Percentiles rank a stretch among this genome's conserved stretches.
Evolutionary conservation across 139 green algal genomes (phyloP).

Genomic region (Astrephomene gubernaculifera): DNA sequence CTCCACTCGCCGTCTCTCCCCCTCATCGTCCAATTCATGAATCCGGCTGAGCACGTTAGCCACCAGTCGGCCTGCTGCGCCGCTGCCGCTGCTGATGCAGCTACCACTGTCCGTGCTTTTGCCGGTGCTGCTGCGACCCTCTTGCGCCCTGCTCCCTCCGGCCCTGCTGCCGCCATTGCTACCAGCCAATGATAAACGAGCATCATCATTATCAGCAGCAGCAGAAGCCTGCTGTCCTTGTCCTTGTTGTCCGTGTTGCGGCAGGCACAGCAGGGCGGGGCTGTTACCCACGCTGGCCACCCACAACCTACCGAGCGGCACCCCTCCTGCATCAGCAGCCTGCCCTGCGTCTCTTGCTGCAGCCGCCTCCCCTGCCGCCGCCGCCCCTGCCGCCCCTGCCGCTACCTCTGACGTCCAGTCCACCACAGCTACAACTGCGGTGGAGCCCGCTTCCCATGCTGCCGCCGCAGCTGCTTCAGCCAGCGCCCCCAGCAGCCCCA

Average conservation of each 20-base stretch:
- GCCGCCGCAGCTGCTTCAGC: not conserved
- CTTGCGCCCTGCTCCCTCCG: no score
- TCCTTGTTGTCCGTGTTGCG: no score
- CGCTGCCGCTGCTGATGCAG: not conserved
- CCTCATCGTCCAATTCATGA: constrained; percentile 16
- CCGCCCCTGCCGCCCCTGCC: not conserved
- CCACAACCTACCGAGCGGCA: not conserved
- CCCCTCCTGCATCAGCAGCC: not conserved
- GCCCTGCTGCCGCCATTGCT: not conserved
- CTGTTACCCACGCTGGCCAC: constrained; percentile 66
- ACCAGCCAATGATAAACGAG: not conserved
- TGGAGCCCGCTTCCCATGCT: constrained; percentile 54
- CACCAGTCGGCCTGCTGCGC: not conserved
- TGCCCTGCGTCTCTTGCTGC: not conserved
- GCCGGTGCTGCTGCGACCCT: not conserved
- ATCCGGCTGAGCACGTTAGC: not conserved
- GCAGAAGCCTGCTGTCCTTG: no score
- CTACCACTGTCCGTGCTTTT: not conserved
- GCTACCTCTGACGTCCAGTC: not conserved
- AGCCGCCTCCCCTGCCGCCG: not conserved
- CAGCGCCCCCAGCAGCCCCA: not conserved
- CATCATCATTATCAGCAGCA: not conserved
- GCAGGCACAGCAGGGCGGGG: constrained; percentile 53
- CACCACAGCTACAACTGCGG: constrained; percentile 60
- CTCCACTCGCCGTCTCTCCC: not conserved